Base-by-base conservation (phyloP, 371 early-diverging fungal genomes). In the Parasitella parasitica region DNA sequence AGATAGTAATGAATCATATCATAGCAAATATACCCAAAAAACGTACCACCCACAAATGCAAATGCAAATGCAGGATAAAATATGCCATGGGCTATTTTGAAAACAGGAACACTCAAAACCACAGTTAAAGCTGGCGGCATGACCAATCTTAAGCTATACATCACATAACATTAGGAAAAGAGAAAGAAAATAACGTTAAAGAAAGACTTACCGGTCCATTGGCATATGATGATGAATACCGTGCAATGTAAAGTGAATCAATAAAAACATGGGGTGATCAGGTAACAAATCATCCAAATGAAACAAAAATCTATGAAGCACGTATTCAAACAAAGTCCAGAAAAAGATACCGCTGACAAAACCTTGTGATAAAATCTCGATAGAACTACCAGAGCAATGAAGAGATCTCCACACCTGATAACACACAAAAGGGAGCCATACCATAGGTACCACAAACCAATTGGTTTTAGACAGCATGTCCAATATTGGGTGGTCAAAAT, bases 191-290 rank as follows among this genome's bases (percentile, higher is more conserved):
- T 11, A 8, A 18, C 13, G 28, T 12, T 1, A n/a, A 16, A 52
- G 0, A 32, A 5, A 12, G 0, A 32, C 22, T 55, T 77, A 90
- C 89, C 86, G 85, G 69, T 97, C 97, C 96, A 96, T 96, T 5
- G 97, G 97, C 70, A 97, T 75, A 71, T 87, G 95, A 75, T 97
- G 97, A 77, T 97, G 97, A 43, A 97, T 91, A 35, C 97, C 97
- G 67, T 97, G 97, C n/a, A 96, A 72, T 63, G 92, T 71, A 56
- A 97, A 97, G 67, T 97, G 97, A 0, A 84, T 57, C 15, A 86
- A 56, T 41, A 94, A 73, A 4, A 88, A 86, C 6, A 84, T 55
- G 7, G 86, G 89, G 61, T 91, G 85, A 73, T 96, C 95, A 8
- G 97, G 97, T 53, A 97, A 61, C 18, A 85, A 65, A 7, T 87